Evolutionary conservation across 192 early-diverging fungal genomes (phyloP).

Genomic region (Geranomyces michiganensis): DNA sequence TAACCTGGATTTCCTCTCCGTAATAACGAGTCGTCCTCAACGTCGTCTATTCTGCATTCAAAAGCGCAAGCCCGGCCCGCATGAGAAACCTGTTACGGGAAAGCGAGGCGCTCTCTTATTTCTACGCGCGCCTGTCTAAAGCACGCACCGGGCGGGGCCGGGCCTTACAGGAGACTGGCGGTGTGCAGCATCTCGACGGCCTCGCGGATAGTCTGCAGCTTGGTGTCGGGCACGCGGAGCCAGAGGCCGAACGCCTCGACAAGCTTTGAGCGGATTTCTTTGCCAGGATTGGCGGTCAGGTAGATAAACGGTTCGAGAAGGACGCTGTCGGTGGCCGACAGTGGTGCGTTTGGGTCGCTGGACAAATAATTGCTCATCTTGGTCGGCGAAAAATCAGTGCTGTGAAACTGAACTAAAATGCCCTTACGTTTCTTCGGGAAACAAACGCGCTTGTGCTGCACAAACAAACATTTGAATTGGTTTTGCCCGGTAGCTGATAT

Average conservation of each 20-base stretch:
- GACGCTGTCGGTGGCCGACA: constrained; percentile 38
- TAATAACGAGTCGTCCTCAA: constrained; percentile 90
- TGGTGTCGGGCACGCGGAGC: constrained; percentile 72
- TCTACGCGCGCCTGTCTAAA: neutral
- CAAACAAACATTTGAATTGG: too few species aligned
- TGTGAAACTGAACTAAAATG: too few species aligned
- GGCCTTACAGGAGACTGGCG: constrained; percentile 80
- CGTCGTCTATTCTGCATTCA: constrained; percentile 82
- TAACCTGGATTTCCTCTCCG: constrained; percentile 76
- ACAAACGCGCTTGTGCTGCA: too few species aligned
- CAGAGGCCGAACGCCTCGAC: constrained; percentile 91
- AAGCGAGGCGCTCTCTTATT: neutral
- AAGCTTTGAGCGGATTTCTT: constrained; percentile 89
- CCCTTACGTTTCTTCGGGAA: too few species aligned
- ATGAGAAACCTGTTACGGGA: neutral
- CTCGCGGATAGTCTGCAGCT: constrained; percentile 72
- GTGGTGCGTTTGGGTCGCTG: neutral
- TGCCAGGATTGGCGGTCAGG: constrained; percentile 83
- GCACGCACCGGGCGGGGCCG: neutral
- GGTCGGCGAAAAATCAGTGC: too few species aligned
- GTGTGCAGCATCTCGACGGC: constrained; percentile 95
- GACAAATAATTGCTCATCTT: constrained; percentile 5
- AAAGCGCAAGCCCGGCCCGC: neutral
- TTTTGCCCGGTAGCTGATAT: too few species aligned
- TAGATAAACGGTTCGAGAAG: constrained; percentile 94